Base-by-base conservation (phyloP, 2,329 filamentous ascomycete species). In the Colletotrichum melonis region DNA sequence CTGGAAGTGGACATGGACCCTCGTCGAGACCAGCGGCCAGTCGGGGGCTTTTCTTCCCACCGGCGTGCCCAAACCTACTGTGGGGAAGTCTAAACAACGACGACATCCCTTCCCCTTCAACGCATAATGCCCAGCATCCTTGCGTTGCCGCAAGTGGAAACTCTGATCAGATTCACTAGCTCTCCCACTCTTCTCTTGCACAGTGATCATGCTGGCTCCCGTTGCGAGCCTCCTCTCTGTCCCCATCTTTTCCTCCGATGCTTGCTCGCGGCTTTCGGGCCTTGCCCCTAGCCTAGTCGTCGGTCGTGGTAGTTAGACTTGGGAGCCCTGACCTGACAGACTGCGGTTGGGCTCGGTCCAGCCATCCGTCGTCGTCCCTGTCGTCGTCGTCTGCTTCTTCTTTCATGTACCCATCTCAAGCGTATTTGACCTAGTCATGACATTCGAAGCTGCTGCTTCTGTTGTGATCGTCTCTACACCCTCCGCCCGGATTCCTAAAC, bases 71-170 rank as follows among this genome's bases (percentile, higher is more conserved):
- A 80, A 79, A 78, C 78, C 77, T 79, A 75, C 75, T 78, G 78
- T 80, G 80, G 78, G 78, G 78, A 78, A 81, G 75, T 75, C 79
- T 80, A 79, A 79, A 79, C 78, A 77, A 78, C 77, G 74, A 78
- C 76, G 77, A 80, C 78, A 75, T 74, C 67, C 68, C 72, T 71
- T 73, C 74, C 76, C 75, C 75, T 77, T 79, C 78, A 78, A 81
- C 80, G 81, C 81, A 81, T 79, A 77, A 79, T 78, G 80, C 76
- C 74, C 78, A 77, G 78, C 77, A 75, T 77, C 78, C 75, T 74
- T 77, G 76, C 78, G 76, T 77, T 78, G 78, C 79, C 77, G 75
- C 74, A 79, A 75, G 77, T 78, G 77, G 79, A 78, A 80, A 79
- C 78, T 78, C 77, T 79, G 72, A 78, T 76, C 75, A 72, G 58